Percentiles rank a stretch among this genome's conserved stretches.
phyloP scores from a whole-genome alignment of 164 flowering plant species.

The Litsea cubeba region DNA sequence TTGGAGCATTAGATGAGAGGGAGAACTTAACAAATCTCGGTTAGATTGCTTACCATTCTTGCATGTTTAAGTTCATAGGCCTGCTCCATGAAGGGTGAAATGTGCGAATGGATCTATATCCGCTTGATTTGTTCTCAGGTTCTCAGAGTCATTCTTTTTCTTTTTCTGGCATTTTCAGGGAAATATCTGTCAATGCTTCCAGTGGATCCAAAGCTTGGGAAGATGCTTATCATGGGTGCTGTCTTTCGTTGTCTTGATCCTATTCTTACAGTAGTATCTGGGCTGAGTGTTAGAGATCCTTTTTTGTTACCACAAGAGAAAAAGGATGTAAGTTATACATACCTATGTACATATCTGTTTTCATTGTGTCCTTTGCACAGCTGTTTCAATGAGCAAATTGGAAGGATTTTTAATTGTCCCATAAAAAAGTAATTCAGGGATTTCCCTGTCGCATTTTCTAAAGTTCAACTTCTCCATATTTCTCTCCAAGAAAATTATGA shows the following conservation, averaged over 20 bases:
- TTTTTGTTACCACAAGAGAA: conserved; percentile 97
- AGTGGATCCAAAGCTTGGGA: conserved; percentile 96
- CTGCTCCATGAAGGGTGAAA: neutral
- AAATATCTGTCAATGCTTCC: conserved; percentile 84
- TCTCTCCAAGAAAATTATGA: neutral
- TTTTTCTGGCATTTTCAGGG: conserved; percentile 34
- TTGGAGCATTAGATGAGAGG: conserved; percentile 87
- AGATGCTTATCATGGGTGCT: conserved; percentile 97
- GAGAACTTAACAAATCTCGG: conserved; percentile 94
- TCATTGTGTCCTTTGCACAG: neutral
- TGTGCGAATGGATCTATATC: neutral
- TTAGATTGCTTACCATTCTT: conserved; percentile 23
- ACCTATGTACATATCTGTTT: neutral
- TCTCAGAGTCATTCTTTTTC: neutral
- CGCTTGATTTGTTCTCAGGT: neutral
- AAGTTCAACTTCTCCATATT: neutral
- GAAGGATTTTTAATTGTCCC: neutral
- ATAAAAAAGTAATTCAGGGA: neutral
- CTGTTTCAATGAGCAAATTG: neutral
- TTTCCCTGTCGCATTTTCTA: neutral
- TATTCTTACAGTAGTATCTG: conserved; percentile 82
- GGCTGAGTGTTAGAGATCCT: conserved; percentile 95
- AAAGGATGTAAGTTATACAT: conserved; percentile 66
- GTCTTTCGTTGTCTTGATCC: conserved; percentile 95
- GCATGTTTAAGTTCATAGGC: neutral